Percentiles rank a stretch among this genome's conserved stretches.
Conservation (phyloP, 768 basidiomycete species). For the Pleurotus sapidus region DNA sequence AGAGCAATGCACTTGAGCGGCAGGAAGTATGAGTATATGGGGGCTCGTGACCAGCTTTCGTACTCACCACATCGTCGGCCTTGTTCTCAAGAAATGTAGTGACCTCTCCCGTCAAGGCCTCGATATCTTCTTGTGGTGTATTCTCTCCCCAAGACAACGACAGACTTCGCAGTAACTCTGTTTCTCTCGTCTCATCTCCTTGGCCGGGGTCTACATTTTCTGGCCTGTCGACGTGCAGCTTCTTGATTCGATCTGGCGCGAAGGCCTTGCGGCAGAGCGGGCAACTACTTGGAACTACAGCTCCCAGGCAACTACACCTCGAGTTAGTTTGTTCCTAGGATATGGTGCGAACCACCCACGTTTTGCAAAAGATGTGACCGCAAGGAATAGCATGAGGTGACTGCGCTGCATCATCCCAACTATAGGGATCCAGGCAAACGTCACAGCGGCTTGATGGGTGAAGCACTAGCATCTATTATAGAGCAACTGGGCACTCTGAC, state of each 20-base stretch:
- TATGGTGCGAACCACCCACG: slow-evolving; percentile 37
- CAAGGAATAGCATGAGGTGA: slow-evolving; percentile 73
- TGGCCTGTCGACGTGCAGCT: slow-evolving; percentile 59
- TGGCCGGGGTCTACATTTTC: slow-evolving; percentile 19
- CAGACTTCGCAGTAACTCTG: slow-evolving; percentile 34
- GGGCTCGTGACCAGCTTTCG: slow-evolving; percentile 17
- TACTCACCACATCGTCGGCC: slow-evolving; percentile 34
- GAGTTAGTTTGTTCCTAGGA: slow-evolving; percentile 6
- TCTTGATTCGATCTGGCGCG: slow-evolving; percentile 55
- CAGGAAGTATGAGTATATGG: slow-evolving; percentile 7
- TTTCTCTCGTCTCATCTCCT: slow-evolving; percentile 31
- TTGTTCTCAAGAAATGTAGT: slow-evolving; percentile 48
- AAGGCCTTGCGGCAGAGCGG: slow-evolving; percentile 68
- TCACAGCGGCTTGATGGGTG: slow-evolving; percentile 75
- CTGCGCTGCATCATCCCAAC: slow-evolving; percentile 45
- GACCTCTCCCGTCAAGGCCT: slow-evolving; percentile 42
- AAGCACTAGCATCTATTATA: slow-evolving; percentile 47
- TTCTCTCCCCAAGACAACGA: slow-evolving; percentile 34
- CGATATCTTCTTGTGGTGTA: slow-evolving; percentile 29
- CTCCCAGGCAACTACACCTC: slow-evolving; percentile 48
- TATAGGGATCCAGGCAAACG: slow-evolving; percentile 68
- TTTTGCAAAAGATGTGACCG: slow-evolving; percentile 72
- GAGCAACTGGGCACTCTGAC: background rate
- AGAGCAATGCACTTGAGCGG: slow-evolving; percentile 19
- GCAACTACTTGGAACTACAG: slow-evolving; percentile 49